These are phyloP conservation scores for Paraphysoderma sedebokerense DNA, from an alignment of 371 early-diverging fungal genomes.

Conservation along the genomic window DNA sequence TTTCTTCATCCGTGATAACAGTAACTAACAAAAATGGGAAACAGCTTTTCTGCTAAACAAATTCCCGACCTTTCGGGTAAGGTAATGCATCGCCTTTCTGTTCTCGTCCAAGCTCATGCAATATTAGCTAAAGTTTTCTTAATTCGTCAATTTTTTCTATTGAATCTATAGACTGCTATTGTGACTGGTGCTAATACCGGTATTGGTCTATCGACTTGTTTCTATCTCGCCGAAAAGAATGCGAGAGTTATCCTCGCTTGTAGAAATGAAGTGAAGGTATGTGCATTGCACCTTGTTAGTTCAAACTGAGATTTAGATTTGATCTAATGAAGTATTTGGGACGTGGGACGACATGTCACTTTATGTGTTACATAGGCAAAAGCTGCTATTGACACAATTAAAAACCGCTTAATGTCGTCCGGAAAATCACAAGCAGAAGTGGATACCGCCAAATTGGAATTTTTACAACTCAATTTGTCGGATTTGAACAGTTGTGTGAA, in stretches of 20 bases:
- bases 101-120: too few species aligned
- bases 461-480: constrained; percentile 20
- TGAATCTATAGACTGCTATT: constrained; percentile 1
- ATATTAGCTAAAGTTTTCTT: neutral
- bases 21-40: neutral
- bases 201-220: constrained; percentile 25
- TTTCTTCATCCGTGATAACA: too few species aligned
- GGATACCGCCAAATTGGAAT: constrained; percentile 18
- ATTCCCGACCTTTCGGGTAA: constrained; percentile 1
- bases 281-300: constrained; percentile 14
- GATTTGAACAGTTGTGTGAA: constrained; percentile 8
- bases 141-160: neutral
- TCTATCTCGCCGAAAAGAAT: constrained; percentile 19
- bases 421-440: too few species aligned
- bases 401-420: constrained; percentile 11
- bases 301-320: neutral
- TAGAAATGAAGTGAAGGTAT: constrained; percentile 11
- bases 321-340: too few species aligned
- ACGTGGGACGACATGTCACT: too few species aligned
- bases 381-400: neutral
- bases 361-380: neutral
- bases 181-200: constrained; percentile 33
- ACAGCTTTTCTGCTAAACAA: neutral
- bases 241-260: constrained; percentile 22
- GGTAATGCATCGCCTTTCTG: too few species aligned